Base-by-base conservation (phyloP, 1,284 basidiomycete genomes). In the Takashimella tepidaria region DNA sequence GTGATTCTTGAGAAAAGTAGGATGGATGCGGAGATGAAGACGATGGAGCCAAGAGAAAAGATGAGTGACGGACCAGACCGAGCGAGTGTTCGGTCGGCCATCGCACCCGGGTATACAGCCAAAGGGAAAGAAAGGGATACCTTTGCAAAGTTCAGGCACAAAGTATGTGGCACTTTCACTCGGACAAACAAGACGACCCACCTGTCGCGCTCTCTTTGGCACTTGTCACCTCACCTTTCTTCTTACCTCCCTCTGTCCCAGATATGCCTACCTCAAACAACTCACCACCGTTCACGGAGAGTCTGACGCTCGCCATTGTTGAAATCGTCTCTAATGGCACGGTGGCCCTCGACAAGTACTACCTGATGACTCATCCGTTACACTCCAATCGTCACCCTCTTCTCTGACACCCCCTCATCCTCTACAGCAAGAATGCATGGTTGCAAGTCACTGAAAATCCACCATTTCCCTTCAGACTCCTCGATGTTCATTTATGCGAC, bases 231-330 rank as follows among this genome's bases (percentile, higher is more conserved):
- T n/a, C n/a, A n/a, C n/a, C n/a, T n/a, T n/a, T n/a, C n/a, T n/a
- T n/a, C n/a, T n/a, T n/a, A n/a, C n/a, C n/a, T n/a, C n/a, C n/a
- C n/a, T n/a, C n/a, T n/a, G n/a, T n/a, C n/a, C n/a, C n/a, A 60
- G 64, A 19, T 66, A 64, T 55, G 68, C 67, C 45, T 68, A 70
- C 57, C 63, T 67, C 16, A 67, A 68, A 55, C 57, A 57, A 48
- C 57, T 59, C 37, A 65, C 64, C 16, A 61, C 55, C 5, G 67
- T 70, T 52, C 3, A 50, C 68, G 23, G 60, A 57, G 37, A 62
- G 58, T 16, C 45, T 51, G 22, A 47, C 47, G 11, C 64, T 57
- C 45, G 41, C 57, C 4, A 54, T 68, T 1, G 53, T 63, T 1
- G 22, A 45, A 12, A 70, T 68, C 53, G 68, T 68, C 56, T 57